Conservation (phyloP, 345 rosid species). For the Cardamine resedifolia region DNA sequence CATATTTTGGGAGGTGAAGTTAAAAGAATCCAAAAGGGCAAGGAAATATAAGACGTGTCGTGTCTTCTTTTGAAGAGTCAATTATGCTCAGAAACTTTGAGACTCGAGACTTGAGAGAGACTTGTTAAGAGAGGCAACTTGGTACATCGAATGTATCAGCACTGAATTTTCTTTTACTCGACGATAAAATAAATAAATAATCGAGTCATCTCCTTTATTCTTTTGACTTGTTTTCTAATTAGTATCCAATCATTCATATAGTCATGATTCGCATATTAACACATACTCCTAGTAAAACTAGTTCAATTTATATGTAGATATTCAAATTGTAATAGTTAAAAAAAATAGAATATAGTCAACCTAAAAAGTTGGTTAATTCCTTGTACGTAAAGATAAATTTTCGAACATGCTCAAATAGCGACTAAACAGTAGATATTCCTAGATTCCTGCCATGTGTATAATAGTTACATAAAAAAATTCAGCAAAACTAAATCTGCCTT, state of each 20-base stretch:
- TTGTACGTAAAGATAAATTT: background rate
- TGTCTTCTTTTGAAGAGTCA: slow-evolving; percentile 33
- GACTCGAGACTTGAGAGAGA: slow-evolving; percentile 13
- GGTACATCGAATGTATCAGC: slow-evolving; percentile 27
- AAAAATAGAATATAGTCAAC: background rate
- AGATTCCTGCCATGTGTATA: background rate
- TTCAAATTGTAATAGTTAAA: background rate
- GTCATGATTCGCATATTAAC: background rate
- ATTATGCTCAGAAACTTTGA: slow-evolving; percentile 18
- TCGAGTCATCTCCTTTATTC: slow-evolving; percentile 17
- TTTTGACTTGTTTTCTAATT: slow-evolving; percentile 11
- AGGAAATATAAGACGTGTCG: slow-evolving; percentile 22
- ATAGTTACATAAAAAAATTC: no score
- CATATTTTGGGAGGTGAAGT: background rate
- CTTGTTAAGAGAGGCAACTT: slow-evolving; percentile 13
- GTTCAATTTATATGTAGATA: background rate
- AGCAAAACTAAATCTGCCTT: background rate
- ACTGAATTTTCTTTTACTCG: slow-evolving; percentile 17
- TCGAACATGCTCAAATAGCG: background rate
- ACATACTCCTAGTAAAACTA: no score
- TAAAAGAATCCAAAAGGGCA: slow-evolving; percentile 23
- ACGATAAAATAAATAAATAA: background rate
- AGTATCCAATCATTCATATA: background rate
- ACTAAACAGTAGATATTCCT: background rate
- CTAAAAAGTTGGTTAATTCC: background rate